phyloP scores from a whole-genome alignment of 2,329 filamentous ascomycete genomes.

The Pseudopithomyces maydicus region DNA sequence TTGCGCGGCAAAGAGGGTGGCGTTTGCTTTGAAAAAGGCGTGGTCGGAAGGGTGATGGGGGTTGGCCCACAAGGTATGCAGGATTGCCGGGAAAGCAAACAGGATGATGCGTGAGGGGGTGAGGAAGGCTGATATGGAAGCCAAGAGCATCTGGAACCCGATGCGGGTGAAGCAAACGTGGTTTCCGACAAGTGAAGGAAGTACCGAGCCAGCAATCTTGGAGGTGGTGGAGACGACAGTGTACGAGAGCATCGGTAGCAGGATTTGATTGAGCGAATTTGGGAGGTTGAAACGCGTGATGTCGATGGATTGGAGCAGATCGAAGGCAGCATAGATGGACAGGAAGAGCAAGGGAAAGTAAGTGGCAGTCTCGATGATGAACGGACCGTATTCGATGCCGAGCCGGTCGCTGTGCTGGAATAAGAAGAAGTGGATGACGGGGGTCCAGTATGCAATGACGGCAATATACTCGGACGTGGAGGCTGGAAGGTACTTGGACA shows the following conservation, averaged over 20 bases:
- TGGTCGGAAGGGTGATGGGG: constrained; percentile 69
- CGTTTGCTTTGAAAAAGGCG: constrained; percentile 68
- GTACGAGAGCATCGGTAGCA: constrained; percentile 70
- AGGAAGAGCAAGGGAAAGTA: constrained; percentile 60
- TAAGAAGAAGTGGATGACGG: constrained; percentile 73
- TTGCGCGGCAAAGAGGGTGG: constrained; percentile 61
- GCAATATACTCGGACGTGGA: constrained; percentile 63
- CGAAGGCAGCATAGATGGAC: constrained; percentile 44
- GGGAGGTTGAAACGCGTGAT: constrained; percentile 61
- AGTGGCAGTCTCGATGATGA: constrained; percentile 74
- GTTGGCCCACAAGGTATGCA: constrained; percentile 75
- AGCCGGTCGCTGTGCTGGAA: constrained; percentile 68
- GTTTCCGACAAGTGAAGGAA: constrained; percentile 62
- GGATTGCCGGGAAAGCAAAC: constrained; percentile 71
- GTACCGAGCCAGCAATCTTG: constrained; percentile 45
- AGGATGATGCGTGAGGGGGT: constrained; percentile 72
- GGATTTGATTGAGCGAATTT: constrained; percentile 64
- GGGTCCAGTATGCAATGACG: constrained; percentile 75
- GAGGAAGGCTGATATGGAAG: constrained; percentile 66
- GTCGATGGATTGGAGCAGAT: constrained; percentile 66
- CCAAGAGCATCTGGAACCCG: constrained; percentile 72
- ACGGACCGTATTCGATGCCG: constrained; percentile 73
- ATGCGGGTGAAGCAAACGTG: constrained; percentile 71
- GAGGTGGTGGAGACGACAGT: constrained; percentile 62
- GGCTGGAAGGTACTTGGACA: constrained; percentile 58